Evolutionary conservation across 2,329 filamentous ascomycete genomes (phyloP).

Genomic region (Neoscytalidium dimidiatum): DNA sequence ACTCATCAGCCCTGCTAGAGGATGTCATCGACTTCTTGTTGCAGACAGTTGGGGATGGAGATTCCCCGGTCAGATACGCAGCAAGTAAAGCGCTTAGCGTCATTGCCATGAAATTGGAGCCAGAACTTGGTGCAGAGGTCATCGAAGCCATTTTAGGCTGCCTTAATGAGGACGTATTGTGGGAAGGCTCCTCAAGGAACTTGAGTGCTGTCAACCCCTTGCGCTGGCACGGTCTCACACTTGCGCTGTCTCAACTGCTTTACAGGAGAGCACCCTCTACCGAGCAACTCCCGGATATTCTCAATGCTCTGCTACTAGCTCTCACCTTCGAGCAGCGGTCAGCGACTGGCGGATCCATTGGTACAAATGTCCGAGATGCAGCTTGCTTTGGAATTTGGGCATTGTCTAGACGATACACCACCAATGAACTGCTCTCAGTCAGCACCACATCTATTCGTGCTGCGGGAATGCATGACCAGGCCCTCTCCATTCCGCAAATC

Average conservation of each 20-base stretch:
- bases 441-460: conserved; percentile 46
- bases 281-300: conserved; percentile 68
- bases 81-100: conserved; percentile 92
- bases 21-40: conserved; percentile 80
- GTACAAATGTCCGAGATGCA: conserved; percentile 89
- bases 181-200: conserved; percentile 57
- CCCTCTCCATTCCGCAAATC: conserved; percentile 63
- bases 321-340: conserved; percentile 87
- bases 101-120: conserved; percentile 76
- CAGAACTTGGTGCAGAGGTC: conserved; percentile 81
- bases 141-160: conserved; percentile 80
- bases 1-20: conserved; percentile 59
- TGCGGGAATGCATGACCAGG: conserved; percentile 40
- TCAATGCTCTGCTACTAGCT: conserved; percentile 76
- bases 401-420: conserved; percentile 82
- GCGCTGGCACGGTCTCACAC: conserved; percentile 88
- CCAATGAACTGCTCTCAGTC: conserved; percentile 70
- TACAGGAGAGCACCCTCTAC: conserved; percentile 81
- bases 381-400: conserved; percentile 97
- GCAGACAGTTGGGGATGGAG: conserved; percentile 77
- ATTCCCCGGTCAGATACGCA: conserved; percentile 86
- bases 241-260: conserved; percentile 83
- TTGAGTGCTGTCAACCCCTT: conserved; percentile 76
- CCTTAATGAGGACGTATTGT: conserved; percentile 63
- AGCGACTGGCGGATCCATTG: conserved; percentile 79